Conservation (phyloP, 2,329 filamentous ascomycete species). For the Aspergillus brasiliensis region DNA sequence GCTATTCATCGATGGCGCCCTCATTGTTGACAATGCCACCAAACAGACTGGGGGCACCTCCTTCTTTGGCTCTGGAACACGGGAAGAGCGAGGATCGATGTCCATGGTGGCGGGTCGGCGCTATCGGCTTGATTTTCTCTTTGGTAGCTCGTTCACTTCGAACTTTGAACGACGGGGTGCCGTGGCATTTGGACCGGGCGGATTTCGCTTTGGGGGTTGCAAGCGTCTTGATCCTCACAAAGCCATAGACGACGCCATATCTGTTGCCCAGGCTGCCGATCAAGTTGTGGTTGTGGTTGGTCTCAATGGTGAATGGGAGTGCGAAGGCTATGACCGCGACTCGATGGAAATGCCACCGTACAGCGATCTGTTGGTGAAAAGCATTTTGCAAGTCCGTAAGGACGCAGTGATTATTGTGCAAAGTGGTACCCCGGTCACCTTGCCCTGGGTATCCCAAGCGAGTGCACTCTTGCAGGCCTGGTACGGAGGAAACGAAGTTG, state of each 20-base stretch:
- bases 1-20: slow-evolving; percentile 62
- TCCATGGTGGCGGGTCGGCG: slow-evolving; percentile 60
- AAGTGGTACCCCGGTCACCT: slow-evolving; percentile 68
- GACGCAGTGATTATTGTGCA: slow-evolving; percentile 75
- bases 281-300: slow-evolving; percentile 78
- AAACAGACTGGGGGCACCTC: slow-evolving; percentile 64
- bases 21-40: slow-evolving; percentile 67
- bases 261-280: slow-evolving; percentile 71
- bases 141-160: slow-evolving; percentile 61
- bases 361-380: slow-evolving; percentile 62
- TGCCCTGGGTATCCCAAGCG: slow-evolving; percentile 50
- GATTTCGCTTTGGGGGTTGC: slow-evolving; percentile 67
- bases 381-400: slow-evolving; percentile 70
- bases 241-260: no score
- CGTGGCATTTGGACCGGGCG: slow-evolving; percentile 60
- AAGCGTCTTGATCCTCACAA: no score
- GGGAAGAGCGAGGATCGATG: slow-evolving; percentile 63
- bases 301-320: slow-evolving; percentile 79
- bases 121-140: slow-evolving; percentile 63
- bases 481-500: slow-evolving; percentile 86
- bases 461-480: slow-evolving; percentile 72
- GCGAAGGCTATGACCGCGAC: slow-evolving; percentile 66
- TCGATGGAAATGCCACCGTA: slow-evolving; percentile 60
- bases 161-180: slow-evolving; percentile 54
- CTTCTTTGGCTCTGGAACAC: slow-evolving; percentile 67